phyloP scores from a whole-genome alignment of 2,329 filamentous ascomycete genomes.

The Epichloe uncinata region DNA sequence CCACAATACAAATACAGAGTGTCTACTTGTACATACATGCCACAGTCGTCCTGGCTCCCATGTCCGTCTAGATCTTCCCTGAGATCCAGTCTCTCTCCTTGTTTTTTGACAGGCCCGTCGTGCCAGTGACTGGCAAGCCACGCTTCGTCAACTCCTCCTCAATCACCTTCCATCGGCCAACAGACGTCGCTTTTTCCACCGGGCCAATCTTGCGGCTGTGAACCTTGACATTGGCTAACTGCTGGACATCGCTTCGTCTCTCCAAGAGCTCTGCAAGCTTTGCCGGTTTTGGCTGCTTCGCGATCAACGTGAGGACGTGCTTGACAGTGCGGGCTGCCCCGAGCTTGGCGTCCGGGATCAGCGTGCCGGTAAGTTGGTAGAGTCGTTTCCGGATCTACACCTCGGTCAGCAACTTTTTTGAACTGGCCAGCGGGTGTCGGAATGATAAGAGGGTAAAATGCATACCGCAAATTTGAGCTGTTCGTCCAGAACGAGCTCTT shows the following conservation, averaged over 20 bases:
- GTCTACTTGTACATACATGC: neutral
- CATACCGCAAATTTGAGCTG: constrained; percentile 62
- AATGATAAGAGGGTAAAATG: constrained; percentile 8
- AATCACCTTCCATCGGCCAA: constrained; percentile 72
- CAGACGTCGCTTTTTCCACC: constrained; percentile 55
- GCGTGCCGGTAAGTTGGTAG: constrained; percentile 66
- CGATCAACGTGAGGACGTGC: constrained; percentile 39
- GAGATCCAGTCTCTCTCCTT: constrained; percentile 30
- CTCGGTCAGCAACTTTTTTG: too few relatives aligned
- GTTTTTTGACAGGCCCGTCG: constrained; percentile 24
- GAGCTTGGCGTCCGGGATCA: constrained; percentile 59
- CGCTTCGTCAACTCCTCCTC: constrained; percentile 53
- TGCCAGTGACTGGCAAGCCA: constrained; percentile 44
- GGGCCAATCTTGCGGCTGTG: constrained; percentile 50
- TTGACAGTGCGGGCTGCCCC: constrained; percentile 38
- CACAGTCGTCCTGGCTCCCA: neutral
- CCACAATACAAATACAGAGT: constrained; percentile 3
- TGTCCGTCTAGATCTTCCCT: constrained; percentile 20
- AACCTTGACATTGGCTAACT: constrained; percentile 58
- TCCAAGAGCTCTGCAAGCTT: constrained; percentile 52
- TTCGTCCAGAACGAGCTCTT: constrained; percentile 42
- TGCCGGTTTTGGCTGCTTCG: constrained; percentile 39
- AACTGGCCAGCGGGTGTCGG: too few relatives aligned
- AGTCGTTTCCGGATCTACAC: constrained; percentile 65
- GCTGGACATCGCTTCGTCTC: constrained; percentile 28